phyloP scores from a whole-genome alignment of 1,284 basidiomycete species.

The Cutaneotrichosporon mucoides region DNA sequence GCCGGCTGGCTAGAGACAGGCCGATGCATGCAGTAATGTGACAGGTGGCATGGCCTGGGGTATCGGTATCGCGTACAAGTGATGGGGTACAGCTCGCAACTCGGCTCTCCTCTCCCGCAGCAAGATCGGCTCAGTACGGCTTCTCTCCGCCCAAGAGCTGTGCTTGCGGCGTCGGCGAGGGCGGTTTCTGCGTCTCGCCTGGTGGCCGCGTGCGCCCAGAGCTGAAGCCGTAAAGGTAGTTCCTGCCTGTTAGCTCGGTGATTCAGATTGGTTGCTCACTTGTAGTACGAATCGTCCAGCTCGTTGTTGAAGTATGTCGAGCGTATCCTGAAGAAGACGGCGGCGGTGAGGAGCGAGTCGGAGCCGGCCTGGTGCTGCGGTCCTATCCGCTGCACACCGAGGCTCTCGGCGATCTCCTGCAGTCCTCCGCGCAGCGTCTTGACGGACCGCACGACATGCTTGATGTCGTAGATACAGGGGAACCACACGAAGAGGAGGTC shows the following conservation, averaged over 20 bases:
- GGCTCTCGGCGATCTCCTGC: slow-evolving; percentile 92
- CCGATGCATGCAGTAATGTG: not conserved
- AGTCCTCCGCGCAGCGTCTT: slow-evolving; percentile 89
- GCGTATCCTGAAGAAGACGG: slow-evolving; percentile 94
- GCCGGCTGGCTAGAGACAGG: too few relatives aligned
- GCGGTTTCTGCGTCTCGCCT: slow-evolving; percentile 18
- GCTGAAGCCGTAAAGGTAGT: slow-evolving; percentile 47
- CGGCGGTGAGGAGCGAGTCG: slow-evolving; percentile 86
- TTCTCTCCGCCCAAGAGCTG: slow-evolving; percentile 21
- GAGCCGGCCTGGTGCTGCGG: slow-evolving; percentile 94
- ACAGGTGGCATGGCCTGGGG: not conserved
- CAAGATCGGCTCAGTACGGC: slow-evolving; percentile 14
- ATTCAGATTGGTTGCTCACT: slow-evolving; percentile 29
- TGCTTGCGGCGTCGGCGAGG: slow-evolving; percentile 21
- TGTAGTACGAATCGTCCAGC: slow-evolving; percentile 64
- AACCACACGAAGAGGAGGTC: slow-evolving; percentile 88
- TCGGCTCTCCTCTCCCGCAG: too few relatives aligned
- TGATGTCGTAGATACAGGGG: slow-evolving; percentile 95
- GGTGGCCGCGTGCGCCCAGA: slow-evolving; percentile 11
- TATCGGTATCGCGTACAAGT: slow-evolving; percentile 5
- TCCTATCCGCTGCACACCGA: slow-evolving; percentile 79
- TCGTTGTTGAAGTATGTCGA: slow-evolving; percentile 83
- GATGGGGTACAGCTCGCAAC: not conserved
- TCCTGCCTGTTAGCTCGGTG: slow-evolving; percentile 22
- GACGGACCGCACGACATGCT: slow-evolving; percentile 86